Conservation (phyloP, 345 rosid genomes). For the Acer saccharum region DNA sequence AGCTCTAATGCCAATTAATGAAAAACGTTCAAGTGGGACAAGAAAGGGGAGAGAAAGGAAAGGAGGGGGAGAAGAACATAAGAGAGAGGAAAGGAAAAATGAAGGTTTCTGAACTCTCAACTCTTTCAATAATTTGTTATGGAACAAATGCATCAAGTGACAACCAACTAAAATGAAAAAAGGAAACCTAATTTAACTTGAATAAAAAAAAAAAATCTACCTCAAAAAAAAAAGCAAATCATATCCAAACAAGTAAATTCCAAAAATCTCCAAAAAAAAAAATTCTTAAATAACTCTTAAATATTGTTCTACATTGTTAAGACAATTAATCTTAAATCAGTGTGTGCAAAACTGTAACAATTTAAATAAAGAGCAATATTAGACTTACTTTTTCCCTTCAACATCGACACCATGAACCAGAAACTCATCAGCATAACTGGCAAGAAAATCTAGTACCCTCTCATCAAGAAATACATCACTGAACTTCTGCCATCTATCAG, state of each 20-base stretch:
- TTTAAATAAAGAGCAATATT: not conserved
- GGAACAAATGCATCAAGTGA: not conserved
- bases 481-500: conserved; percentile 98
- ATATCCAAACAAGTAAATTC: not conserved
- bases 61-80: not conserved
- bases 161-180: not conserved
- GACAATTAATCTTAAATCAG: not conserved
- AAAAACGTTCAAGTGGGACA: not conserved
- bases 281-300: not conserved
- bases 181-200: not conserved
- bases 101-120: not conserved
- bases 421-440: conserved; percentile 85
- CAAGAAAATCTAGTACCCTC: conserved; percentile 68
- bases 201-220: not conserved
- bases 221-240: not conserved
- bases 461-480: conserved; percentile 77
- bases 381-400: conserved; percentile 87
- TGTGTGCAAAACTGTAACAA: not conserved
- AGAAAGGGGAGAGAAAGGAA: not conserved
- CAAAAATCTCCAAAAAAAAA: not conserved
- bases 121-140: not conserved
- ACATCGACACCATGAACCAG: conserved; percentile 96
- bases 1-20: not conserved
- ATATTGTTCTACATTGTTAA: not conserved
- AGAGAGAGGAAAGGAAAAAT: not conserved